phyloP scores from a whole-genome alignment of 2,329 filamentous ascomycete species.

The Ophiostoma sp. region DNA sequence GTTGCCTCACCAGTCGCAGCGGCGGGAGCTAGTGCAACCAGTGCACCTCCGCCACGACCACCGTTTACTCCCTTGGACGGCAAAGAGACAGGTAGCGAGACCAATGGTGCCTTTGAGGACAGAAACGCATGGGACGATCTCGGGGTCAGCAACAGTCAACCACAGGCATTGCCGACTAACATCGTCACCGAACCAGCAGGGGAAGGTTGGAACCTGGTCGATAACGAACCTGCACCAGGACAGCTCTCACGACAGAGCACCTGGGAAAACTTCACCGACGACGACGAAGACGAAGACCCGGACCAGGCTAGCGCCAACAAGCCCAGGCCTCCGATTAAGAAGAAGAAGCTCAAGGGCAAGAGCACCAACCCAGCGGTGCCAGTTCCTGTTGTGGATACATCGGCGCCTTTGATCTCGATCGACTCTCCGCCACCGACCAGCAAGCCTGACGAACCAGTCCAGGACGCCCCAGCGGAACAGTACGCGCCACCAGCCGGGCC shows the following conservation, averaged over 20 bases:
- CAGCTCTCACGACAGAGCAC: constrained; percentile 41
- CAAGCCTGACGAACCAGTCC: constrained; percentile 22
- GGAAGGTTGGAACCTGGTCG: constrained; percentile 56
- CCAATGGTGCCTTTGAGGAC: constrained; percentile 43
- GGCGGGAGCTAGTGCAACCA: constrained; percentile 29
- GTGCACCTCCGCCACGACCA: constrained; percentile 31
- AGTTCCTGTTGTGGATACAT: constrained; percentile 18
- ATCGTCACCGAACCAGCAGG: constrained; percentile 32
- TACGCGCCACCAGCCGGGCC: not conserved
- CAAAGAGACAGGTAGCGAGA: not conserved
- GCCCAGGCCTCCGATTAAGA: not conserved
- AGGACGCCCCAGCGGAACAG: not conserved
- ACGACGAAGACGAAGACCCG: constrained; percentile 29
- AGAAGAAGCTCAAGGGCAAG: constrained; percentile 18
- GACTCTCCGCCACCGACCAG: constrained; percentile 23
- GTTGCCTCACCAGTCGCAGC: constrained; percentile 35
- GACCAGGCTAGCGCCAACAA: not conserved
- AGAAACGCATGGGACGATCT: constrained; percentile 54
- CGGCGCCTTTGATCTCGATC: constrained; percentile 24
- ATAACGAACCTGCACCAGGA: constrained; percentile 40
- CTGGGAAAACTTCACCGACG: constrained; percentile 44
- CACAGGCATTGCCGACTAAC: constrained; percentile 29
- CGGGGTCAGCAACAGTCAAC: constrained; percentile 27
- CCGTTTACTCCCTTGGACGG: constrained; percentile 3
- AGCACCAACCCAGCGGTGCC: constrained; percentile 3